Percentiles rank a stretch among this genome's conserved stretches.
These are phyloP conservation scores for Nannochloris sp. DNA, from an alignment of 139 green algal species.

Conservation along the genomic window DNA sequence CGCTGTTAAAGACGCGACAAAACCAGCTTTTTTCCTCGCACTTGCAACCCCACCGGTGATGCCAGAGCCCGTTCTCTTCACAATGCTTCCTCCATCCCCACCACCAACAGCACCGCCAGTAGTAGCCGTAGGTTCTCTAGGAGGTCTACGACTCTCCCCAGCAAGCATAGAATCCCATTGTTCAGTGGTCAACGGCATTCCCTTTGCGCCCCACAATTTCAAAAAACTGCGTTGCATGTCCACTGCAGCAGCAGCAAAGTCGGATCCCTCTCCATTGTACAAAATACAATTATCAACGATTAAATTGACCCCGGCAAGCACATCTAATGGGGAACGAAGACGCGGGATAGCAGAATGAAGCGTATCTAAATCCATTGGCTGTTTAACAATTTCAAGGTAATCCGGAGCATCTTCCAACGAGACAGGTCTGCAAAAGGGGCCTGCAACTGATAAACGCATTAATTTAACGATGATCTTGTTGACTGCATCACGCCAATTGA, in stretches of 20 bases:
- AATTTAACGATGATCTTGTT: slow-evolving; percentile 17
- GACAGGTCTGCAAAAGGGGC: slow-evolving; percentile 24
- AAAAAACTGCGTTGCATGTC: neutral
- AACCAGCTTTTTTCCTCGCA: neutral
- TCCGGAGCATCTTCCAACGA: slow-evolving; percentile 1
- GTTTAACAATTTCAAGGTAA: neutral
- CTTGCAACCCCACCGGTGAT: neutral
- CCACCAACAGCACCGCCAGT: too few relatives aligned
- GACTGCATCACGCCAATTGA: slow-evolving; percentile 16
- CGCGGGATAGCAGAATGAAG: neutral
- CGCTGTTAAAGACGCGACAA: neutral
- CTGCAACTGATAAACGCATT: slow-evolving; percentile 5
- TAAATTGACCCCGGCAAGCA: neutral
- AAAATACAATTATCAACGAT: slow-evolving; percentile 6
- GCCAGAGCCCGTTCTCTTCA: neutral
- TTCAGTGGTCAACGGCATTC: neutral
- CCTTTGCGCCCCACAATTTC: neutral
- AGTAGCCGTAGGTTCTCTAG: too few relatives aligned
- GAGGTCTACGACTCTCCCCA: too few relatives aligned
- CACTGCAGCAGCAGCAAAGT: neutral
- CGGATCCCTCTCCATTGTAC: slow-evolving; percentile 6
- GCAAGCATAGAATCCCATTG: neutral
- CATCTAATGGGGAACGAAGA: neutral
- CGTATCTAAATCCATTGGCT: slow-evolving; percentile 11
- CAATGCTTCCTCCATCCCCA: neutral